Percentiles rank a stretch among this genome's conserved stretches.
Conservation (phyloP, 345 rosid genomes). For the Eucalyptus coolabah region DNA sequence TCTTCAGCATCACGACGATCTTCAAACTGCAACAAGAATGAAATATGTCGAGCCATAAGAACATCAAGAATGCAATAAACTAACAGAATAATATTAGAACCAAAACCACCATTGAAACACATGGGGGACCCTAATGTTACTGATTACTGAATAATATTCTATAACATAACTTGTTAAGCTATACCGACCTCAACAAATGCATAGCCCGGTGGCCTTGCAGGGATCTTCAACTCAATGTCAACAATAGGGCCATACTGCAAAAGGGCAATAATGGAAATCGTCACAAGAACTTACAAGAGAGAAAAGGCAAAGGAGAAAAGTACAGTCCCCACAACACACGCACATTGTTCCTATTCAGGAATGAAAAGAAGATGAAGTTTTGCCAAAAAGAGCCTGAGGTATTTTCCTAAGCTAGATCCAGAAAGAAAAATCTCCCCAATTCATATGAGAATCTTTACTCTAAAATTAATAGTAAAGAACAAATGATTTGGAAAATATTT, state of each 20-base stretch:
- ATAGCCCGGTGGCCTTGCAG: conserved; percentile 95
- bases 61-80: background rate
- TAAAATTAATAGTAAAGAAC: background rate
- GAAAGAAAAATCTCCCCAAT: background rate
- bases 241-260: conserved; percentile 91
- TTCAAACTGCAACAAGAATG: conserved; percentile 46
- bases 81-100: background rate
- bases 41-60: background rate
- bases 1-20: conserved; percentile 94
- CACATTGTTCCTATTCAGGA: background rate
- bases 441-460: background rate
- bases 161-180: background rate
- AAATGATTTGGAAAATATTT: background rate
- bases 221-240: conserved; percentile 86
- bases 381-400: background rate
- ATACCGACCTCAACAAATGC: conserved; percentile 84
- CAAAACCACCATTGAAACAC: background rate
- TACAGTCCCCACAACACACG: background rate
- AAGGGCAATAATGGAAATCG: background rate
- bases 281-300: background rate
- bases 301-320: background rate
- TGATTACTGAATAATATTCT: background rate
- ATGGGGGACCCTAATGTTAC: background rate
- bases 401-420: background rate
- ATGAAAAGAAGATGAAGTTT: background rate